Conservation (phyloP, 192 early-diverging fungal species). For the Coemansia sp. region DNA sequence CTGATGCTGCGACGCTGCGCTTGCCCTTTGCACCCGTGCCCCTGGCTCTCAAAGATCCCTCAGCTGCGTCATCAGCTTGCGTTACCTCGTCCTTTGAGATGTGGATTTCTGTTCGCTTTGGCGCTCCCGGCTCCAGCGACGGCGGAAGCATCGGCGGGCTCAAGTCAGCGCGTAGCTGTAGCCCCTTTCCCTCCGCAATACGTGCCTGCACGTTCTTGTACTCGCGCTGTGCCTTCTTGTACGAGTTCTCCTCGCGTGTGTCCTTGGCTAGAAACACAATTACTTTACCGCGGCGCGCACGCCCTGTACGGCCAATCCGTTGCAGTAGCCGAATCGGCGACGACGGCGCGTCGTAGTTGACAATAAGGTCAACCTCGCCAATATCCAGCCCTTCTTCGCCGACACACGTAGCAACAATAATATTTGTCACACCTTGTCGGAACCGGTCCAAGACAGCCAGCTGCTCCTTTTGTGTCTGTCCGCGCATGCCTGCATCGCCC, state of each 20-base stretch:
- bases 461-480: conserved; percentile 84
- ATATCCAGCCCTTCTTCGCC: conserved; percentile 97
- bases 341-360: conserved; percentile 74
- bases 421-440: conserved; percentile 74
- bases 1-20: neutral
- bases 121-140: conserved; percentile 25
- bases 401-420: conserved; percentile 86
- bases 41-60: neutral
- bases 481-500: conserved; percentile 57
- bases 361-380: conserved; percentile 91
- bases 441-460: conserved; percentile 75
- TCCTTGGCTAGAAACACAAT: conserved; percentile 51
- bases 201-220: conserved; percentile 49
- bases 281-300: conserved; percentile 50
- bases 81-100: conserved; percentile 33
- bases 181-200: conserved; percentile 43
- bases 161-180: conserved; percentile 35
- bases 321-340: conserved; percentile 54
- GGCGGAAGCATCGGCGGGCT: conserved; percentile 54
- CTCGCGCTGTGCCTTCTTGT: conserved; percentile 51
- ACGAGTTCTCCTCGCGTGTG: conserved; percentile 51
- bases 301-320: conserved; percentile 54
- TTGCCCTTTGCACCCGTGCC: conserved; percentile 8
- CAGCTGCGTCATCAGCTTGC: neutral
- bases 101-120: conserved; percentile 22